These are phyloP conservation scores for Ophiocordyceps unilateralis DNA, from an alignment of 2,329 filamentous ascomycete species.

Conservation along the genomic window DNA sequence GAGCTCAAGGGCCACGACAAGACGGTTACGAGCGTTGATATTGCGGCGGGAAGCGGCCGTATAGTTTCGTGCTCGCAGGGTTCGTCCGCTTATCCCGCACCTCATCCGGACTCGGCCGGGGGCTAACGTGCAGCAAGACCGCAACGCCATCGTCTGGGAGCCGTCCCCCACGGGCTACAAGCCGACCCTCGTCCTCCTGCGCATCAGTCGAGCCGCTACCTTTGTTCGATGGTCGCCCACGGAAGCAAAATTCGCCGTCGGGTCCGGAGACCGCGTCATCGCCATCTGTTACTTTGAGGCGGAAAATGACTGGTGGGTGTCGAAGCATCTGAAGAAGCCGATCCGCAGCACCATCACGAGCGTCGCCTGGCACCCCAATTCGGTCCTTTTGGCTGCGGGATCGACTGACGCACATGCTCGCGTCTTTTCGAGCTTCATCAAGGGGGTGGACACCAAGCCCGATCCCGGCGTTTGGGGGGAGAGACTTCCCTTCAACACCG, in stretches of 20 bases:
- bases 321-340: constrained; percentile 97
- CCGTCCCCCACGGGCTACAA: constrained; percentile 86
- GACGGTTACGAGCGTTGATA: constrained; percentile 88
- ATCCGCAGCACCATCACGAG: constrained; percentile 94
- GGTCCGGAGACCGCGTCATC: constrained; percentile 87
- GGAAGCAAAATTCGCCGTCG: constrained; percentile 94
- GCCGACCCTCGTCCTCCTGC: constrained; percentile 86
- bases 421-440: constrained; percentile 92
- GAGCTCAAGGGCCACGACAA: constrained; percentile 96
- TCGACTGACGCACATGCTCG: constrained; percentile 95
- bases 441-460: constrained; percentile 75
- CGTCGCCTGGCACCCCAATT: constrained; percentile 94
- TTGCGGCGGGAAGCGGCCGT: constrained; percentile 74
- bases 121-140: constrained; percentile 39
- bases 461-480: constrained; percentile 88
- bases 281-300: constrained; percentile 98
- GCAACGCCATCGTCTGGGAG: constrained; percentile 97
- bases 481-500: constrained; percentile 90
- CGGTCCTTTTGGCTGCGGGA: constrained; percentile 80
- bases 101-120: constrained; percentile 5
- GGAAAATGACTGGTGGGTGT: constrained; percentile 99
- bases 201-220: constrained; percentile 91
- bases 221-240: constrained; percentile 95
- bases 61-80: constrained; percentile 97
- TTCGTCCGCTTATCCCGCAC: constrained; percentile 14